Evolutionary conservation across 768 basidiomycete species (phyloP).

Genomic region (Trametes meyenii): DNA sequence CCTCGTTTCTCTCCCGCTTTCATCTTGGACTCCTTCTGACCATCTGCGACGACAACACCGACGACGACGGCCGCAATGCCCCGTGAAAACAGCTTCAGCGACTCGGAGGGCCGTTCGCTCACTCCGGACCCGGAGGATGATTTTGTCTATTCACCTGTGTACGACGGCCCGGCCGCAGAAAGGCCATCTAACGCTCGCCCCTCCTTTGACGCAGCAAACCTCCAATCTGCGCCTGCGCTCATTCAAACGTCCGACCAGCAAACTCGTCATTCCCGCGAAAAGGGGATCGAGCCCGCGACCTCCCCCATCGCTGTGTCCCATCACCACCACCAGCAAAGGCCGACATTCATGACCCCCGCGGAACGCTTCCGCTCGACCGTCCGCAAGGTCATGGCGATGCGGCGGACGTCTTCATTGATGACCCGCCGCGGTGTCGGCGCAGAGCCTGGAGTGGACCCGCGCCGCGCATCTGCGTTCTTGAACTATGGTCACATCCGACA

Average conservation of each 20-base stretch:
- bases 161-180: conserved; percentile 4
- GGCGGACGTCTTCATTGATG: conserved; percentile 49
- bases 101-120: conserved; percentile 65
- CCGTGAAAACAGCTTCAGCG: conserved; percentile 67
- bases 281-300: background rate
- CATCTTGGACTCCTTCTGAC: background rate
- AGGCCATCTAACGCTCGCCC: background rate
- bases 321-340: conserved; percentile 12
- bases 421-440: conserved; percentile 52
- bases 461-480: conserved; percentile 56
- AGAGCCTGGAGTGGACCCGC: conserved; percentile 73
- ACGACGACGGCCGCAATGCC: conserved; percentile 46
- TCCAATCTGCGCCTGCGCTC: conserved; percentile 16
- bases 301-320: background rate
- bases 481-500: conserved; percentile 59
- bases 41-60: background rate
- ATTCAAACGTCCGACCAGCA: background rate
- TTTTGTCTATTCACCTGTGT: conserved; percentile 17
- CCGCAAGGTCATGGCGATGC: conserved; percentile 65
- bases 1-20: background rate
- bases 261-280: background rate
- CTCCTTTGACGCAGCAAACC: background rate
- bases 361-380: conserved; percentile 59
- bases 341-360: conserved; percentile 38
- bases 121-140: conserved; percentile 65